These are phyloP conservation scores for Backusella liffmaniae DNA, from an alignment of 192 early-diverging fungal species.

Conservation along the genomic window DNA sequence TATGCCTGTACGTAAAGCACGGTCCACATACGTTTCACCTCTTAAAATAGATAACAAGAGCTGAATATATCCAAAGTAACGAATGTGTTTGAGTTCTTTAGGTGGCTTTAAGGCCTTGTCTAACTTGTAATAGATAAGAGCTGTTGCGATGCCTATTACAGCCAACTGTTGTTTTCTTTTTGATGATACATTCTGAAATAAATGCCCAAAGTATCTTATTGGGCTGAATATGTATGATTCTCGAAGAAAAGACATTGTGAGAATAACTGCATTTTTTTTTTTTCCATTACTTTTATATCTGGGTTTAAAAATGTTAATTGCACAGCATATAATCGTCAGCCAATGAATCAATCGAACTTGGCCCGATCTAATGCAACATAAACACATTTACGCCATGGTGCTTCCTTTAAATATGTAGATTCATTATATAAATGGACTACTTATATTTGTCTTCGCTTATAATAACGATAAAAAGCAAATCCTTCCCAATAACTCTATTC, in stretches of 20 bases:
- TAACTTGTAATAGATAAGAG: background rate
- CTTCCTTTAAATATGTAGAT: too few species aligned
- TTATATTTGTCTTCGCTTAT: too few species aligned
- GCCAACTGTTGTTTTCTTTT: background rate
- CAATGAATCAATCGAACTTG: too few species aligned
- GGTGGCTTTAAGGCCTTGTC: background rate
- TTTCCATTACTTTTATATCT: background rate
- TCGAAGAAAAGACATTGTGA: background rate
- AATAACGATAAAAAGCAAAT: too few species aligned
- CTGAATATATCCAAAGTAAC: background rate
- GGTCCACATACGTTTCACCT: background rate
- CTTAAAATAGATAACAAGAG: background rate
- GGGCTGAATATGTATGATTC: background rate
- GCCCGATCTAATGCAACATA: too few species aligned
- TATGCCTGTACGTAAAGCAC: background rate
- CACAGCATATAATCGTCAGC: too few species aligned
- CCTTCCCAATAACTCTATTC: too few species aligned
- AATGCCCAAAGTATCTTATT: background rate
- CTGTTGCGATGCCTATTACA: background rate
- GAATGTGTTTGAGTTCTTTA: background rate
- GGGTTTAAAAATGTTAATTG: background rate
- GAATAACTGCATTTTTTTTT: background rate
- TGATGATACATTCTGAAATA: background rate
- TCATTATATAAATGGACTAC: too few species aligned
- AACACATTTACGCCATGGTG: too few species aligned